Evolutionary conservation across 176 grass and related monocot genomes (phyloP).

Genomic region (Triticum urartu): DNA sequence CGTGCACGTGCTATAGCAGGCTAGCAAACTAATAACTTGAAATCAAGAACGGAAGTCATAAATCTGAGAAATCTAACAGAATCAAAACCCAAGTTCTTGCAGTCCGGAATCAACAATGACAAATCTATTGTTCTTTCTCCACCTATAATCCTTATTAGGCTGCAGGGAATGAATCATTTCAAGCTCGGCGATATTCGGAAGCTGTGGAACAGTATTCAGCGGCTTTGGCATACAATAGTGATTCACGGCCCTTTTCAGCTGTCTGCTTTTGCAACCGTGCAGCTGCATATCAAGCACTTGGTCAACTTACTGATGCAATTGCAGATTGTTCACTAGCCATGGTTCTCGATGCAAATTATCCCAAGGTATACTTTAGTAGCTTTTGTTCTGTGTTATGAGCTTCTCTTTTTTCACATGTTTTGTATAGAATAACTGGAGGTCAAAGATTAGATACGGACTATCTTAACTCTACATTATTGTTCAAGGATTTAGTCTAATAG

Average conservation of each 20-base stretch:
- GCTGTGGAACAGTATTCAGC: constrained; percentile 87
- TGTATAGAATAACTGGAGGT: not conserved
- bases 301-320: constrained; percentile 94
- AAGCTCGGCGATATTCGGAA: constrained; percentile 68
- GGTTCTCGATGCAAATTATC: constrained; percentile 84
- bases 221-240: constrained; percentile 69
- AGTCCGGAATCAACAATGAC: not conserved
- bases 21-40: not conserved
- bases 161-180: constrained; percentile 90
- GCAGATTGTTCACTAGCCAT: constrained; percentile 97
- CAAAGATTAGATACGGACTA: not conserved
- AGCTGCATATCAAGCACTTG: constrained; percentile 89
- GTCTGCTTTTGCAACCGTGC: constrained; percentile 93
- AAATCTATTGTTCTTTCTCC: constrained; percentile 15
- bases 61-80: not conserved
- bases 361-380: constrained; percentile 56
- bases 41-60: not conserved
- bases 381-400: constrained; percentile 13
- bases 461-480: constrained; percentile 9
- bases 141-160: constrained; percentile 48
- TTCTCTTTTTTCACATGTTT: constrained; percentile 26
- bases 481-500: constrained; percentile 26
- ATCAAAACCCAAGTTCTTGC: not conserved
- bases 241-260: constrained; percentile 78
- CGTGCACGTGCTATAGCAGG: not conserved